Base-by-base conservation (phyloP, 192 early-diverging fungal species). In the Oehlia diaphana region DNA sequence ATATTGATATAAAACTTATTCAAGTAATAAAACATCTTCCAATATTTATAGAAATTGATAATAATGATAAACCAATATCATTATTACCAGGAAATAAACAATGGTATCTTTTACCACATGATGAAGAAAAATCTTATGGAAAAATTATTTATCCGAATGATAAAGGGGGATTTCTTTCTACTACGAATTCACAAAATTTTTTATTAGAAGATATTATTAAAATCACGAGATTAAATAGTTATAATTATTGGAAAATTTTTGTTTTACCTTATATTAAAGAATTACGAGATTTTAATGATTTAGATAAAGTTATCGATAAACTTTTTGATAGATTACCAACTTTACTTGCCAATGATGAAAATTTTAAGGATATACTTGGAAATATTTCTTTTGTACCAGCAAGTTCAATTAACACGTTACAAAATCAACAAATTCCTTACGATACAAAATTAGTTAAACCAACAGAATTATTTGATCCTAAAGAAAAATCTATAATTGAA, bases 171-270 rank as follows among this genome's bases (percentile, higher is more conserved):
- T 67, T 67, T 67, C 65, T 67, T 42, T 42, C 5, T 67, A 33
- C 12, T 35, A 9, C 65, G 3, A 67, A 12, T 33, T 35, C 65
- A 35, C 26, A 28, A 28, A 33, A 67, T 13, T 14, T 33, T 67
- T 67, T 67, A 67, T n/a, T 67, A 4, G 65, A 67, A 31, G 33
- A 67, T 58, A 58, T 58, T 0, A 67, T 67, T 14, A 67, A 67
- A 33, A 67, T 67, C 35, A 7, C 23, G 2, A 31, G 65, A 33
- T 67, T 67, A 16, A 6, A 28, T 16, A 6, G 9, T 35, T 8
- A 13, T 19, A 9, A 35, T 6, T 67, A 67, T 67, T 67, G 65
- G 65, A 12, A 2, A 67, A 16, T 21, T 35, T 67, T 12, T 19
- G 65, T 67, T 4, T 12, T 67, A 35, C 65, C 65, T 16, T 28